These are phyloP conservation scores for Apiospora marii DNA, from an alignment of 2,329 filamentous ascomycete genomes.

Conservation along the genomic window DNA sequence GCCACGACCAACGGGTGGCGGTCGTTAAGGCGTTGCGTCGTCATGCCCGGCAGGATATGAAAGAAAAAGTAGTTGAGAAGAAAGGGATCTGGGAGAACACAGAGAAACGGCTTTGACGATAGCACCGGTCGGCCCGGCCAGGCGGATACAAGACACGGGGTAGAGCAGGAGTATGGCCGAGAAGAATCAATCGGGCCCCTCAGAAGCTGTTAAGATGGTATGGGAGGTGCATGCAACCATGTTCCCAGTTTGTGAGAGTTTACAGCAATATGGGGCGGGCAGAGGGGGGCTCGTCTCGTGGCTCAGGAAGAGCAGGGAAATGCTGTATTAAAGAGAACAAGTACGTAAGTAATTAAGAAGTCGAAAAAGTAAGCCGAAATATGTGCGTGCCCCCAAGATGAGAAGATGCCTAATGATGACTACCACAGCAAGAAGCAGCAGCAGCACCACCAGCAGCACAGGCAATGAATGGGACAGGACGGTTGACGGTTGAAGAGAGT, in stretches of 20 bases:
- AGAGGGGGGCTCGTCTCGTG: neutral
- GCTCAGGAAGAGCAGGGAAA: neutral
- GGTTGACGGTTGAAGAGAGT: no score
- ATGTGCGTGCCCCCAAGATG: neutral
- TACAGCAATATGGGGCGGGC: slow-evolving; percentile 10
- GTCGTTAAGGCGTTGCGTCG: slow-evolving; percentile 14
- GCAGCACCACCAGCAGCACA: no score
- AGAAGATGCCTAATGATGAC: neutral
- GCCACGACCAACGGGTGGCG: slow-evolving; percentile 18
- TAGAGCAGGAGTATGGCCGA: neutral
- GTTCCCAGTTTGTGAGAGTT: slow-evolving; percentile 17
- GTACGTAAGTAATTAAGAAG: neutral
- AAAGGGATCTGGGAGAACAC: neutral
- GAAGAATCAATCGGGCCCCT: slow-evolving; percentile 17
- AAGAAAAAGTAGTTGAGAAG: neutral
- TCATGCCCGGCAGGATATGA: neutral
- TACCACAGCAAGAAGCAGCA: neutral
- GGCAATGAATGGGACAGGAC: no score
- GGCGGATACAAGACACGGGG: slow-evolving; percentile 9
- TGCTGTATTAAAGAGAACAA: neutral
- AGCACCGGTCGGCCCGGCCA: neutral
- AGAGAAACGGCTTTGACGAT: neutral
- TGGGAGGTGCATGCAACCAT: slow-evolving; percentile 12
- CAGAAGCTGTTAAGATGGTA: slow-evolving; percentile 8
- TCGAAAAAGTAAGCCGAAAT: neutral